Evolutionary conservation across 345 rosid genomes (phyloP).

Genomic region (Camelina laxa): DNA sequence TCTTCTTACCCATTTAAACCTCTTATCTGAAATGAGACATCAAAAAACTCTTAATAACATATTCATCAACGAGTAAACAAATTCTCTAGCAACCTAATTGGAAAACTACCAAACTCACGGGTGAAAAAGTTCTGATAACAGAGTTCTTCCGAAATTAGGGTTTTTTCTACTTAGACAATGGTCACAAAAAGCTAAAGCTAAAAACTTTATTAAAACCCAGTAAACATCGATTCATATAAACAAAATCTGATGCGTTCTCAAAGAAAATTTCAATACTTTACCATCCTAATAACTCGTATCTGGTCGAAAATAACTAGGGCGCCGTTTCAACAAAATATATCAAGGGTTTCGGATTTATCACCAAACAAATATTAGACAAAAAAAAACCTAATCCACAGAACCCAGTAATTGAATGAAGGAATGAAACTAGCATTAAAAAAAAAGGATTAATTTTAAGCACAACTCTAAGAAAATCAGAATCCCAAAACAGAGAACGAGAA

Average conservation of each 20-base stretch:
- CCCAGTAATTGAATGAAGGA: not conserved
- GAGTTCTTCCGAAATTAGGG: slow-evolving; percentile 8
- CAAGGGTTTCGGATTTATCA: not conserved
- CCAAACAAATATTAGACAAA: not conserved
- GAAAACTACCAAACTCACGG: not conserved
- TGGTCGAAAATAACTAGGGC: not conserved
- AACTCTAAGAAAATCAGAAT: not conserved
- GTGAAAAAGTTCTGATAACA: not conserved
- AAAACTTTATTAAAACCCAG: not conserved
- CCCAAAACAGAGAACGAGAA: not conserved
- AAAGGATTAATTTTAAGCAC: not conserved
- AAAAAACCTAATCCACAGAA: not conserved
- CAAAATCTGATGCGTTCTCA: not conserved
- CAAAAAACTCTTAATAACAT: too few species aligned
- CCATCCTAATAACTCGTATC: not conserved
- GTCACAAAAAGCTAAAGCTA: not conserved
- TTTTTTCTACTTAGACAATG: not conserved
- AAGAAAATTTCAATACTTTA: not conserved
- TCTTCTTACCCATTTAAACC: slow-evolving; percentile 76
- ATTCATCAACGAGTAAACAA: too few species aligned
- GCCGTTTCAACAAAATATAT: not conserved
- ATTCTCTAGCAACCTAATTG: not conserved
- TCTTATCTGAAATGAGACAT: slow-evolving; percentile 30
- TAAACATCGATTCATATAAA: not conserved
- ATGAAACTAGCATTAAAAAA: not conserved